Evolutionary conservation across 176 grass and related monocot species (phyloP), one percentile per base, ranked within the genome.

Genomic region (Areca catechu): DNA sequence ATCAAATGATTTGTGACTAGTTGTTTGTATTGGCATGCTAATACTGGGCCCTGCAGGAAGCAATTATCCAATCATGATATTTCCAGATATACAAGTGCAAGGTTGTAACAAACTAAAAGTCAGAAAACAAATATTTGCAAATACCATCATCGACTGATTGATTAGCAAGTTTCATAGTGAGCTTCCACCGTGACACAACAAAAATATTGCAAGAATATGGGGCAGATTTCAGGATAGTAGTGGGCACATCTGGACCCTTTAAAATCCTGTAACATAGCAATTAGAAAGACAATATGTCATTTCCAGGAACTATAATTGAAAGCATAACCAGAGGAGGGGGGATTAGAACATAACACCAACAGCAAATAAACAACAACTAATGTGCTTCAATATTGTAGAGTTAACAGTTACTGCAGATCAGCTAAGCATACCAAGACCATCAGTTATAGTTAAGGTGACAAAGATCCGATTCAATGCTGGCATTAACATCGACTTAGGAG

Each of bases 201-300:
- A 88, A 82, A 78, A 98, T 66, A 70, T 83, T 88, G 76, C 87
- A 92, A 50, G 60, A 77, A 78, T 51, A 73, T 43, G 83, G 80
- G 24, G 76, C 74, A 54, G 61, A 59, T 81, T 82, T 79, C 74
- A 92, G 56, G 17, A 85, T 54, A 54, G 50, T 58, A 62, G 57
- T 49, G 54, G 84, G 68, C 58, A 88, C 70, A 73, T 98, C 81
- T 63, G 29, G 66, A 20, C 70, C 56, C 49, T 73, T 71, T 59
- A 88, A 54, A 63, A 92, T 75, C 69, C 93, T 98, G 82, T 73
- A 72, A 91, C 70, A 5, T 34, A 51, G 73, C 70, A 54, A 67
- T 67, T 19, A 54, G 50, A 34, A 54, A 67, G 51, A 55, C 20
- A 19, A 55, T 2, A 54, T 7, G 10, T 15, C 29, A 20, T 20